A percentile compares a stretch with the other conserved stretches of the same genome.
Conservation (phyloP, 73 alveolate species). For the Breviolum minutum region DNA sequence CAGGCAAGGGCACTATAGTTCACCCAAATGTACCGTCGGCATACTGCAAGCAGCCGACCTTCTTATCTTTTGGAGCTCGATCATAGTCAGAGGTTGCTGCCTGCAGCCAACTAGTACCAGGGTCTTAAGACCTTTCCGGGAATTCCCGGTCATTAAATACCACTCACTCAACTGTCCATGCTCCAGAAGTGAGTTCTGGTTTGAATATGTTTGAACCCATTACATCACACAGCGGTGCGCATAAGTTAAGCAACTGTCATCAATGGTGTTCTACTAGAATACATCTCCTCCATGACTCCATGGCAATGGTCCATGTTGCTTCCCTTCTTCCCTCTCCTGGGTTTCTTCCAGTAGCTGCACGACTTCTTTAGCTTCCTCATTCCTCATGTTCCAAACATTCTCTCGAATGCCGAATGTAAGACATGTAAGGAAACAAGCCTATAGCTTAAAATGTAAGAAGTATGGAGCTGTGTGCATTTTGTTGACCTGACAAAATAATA, state of each 20-base stretch:
- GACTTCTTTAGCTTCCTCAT: neutral
- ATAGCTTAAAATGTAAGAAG: no score
- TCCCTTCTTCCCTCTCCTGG: neutral
- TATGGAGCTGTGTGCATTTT: no score
- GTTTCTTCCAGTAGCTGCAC: slow-evolving; percentile 13
- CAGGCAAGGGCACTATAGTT: no score
- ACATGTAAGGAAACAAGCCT: no score
- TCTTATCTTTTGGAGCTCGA: slow-evolving; percentile 18
- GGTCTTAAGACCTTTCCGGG: neutral
- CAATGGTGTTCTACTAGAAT: neutral
- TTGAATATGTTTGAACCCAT: no score
- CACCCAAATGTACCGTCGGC: no score
- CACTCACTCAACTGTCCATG: no score
- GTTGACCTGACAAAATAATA: no score
- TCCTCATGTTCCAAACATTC: neutral
- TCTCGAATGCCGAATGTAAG: no score
- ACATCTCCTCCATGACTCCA: neutral
- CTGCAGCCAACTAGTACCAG: neutral
- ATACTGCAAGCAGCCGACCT: neutral
- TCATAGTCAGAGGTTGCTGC: neutral
- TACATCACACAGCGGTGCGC: no score
- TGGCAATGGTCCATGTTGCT: neutral
- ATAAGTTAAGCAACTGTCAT: no score
- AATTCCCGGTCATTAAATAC: neutral
- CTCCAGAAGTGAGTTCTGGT: no score